Evolutionary conservation across 2,329 filamentous ascomycete genomes (phyloP), one percentile per base, ranked within the genome.

Genomic region (Chalaropsis thielavioides): DNA sequence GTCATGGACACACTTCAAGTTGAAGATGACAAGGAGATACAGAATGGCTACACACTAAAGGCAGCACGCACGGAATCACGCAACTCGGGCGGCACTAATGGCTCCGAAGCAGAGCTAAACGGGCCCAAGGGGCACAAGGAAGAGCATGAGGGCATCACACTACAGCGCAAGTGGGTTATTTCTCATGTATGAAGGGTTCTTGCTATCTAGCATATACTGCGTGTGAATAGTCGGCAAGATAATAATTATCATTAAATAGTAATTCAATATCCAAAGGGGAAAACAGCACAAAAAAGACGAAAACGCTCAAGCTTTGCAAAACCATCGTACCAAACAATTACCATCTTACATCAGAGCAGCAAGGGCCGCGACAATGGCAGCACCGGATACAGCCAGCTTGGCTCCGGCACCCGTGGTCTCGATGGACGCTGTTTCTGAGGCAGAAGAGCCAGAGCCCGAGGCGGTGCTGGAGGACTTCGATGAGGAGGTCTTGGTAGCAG

Each of bases 361-460:
- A 64, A 77, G 70, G 19, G 71, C 72, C 65, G 73, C 76, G 40
- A 73, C 75, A 46, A 76, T 70, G 62, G 74, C 76, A 31, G 74
- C 70, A 27, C 77, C 69, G 17, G 75, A 66, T 41, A 72, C 70
- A 19, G 74, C 74, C 22, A 72, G 72, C 68, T 73, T 73, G 59
- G 70, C 71, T 46, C 70, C 71, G 40, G 69, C 72, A 38, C 73
- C 74, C 58, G 68, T 73, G 49, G 70, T 69, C 64, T 69, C 70
- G 41, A 70, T 72, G 35, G 70, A 70, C 66, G 71, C 60, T 46
- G 70, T 70, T 19, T 70, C 61, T 43, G 68, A 56, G 44, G 68
- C 67, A 3, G 43, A 43, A 38, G 70, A 68, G 24, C 67, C 66
- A 27, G 69, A 69, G 49, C 68, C 67, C 19, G 67, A 66, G 49